Evolutionary conservation across 163 green algal species (phyloP), one percentile per base, ranked within the genome.

Genomic region (Chlamydomonas reinhardtii): DNA sequence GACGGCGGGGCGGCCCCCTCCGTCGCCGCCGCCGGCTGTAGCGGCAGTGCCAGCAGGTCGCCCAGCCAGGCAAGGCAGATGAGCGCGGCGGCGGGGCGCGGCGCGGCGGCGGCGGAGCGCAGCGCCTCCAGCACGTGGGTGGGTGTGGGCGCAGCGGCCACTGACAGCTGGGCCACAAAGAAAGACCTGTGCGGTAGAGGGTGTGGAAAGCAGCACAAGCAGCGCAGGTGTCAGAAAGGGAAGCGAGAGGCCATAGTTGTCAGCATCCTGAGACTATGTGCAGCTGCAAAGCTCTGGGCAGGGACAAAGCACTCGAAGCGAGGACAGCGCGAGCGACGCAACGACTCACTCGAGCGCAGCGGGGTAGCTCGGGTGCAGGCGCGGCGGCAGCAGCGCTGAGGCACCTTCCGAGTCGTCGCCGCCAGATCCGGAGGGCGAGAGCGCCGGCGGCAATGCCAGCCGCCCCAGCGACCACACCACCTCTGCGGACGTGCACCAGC

Each of bases 391-490:
- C 68, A 85, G 48, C 52, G 48, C 29, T 12, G 31, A 15, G 20
- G 52, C 78, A 8, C 16, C 68, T 25, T 52, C 48, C 27, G 27
- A 32, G 24, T 15, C 74, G 9, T 59, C 32, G 2, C 54, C 75
- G 19, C 52, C 59, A 27, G 27, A 27, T 15, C 8, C 22, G 2
- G 48, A 0, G 37, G 73, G 27, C 1, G 48, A 25, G 22, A 34
- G 6, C 22, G 56, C 19, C 0, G 56, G 6, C 56, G 17, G 16
- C 27, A 19, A 17, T 34, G 22, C 54, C 43, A 85, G n/a, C 48
- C 68, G 78, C 2, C 78, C 78, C 78, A 85, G 32, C 12, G 22
- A 48, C 78, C 78, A 85, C 3, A 85, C 48, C 48, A 62, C 32
- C 68, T 72, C 68, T 2, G 0, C 32, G 12, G 52, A 9, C 0